Base-by-base conservation (phyloP, 2,329 filamentous ascomycete genomes). In the Sclerotinia subarctica region DNA sequence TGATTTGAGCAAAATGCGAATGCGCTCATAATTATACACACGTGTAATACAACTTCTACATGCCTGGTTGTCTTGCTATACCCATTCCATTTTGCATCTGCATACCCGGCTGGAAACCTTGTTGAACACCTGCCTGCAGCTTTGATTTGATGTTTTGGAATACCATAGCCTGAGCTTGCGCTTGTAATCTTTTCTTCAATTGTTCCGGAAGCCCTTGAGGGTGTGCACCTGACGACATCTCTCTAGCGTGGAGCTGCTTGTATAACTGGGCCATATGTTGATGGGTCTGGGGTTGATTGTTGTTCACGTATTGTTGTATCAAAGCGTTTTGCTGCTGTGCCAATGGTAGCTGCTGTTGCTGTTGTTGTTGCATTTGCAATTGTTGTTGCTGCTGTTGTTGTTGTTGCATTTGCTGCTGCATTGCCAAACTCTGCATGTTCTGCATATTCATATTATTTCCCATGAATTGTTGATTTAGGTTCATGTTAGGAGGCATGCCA, bases 1-100 rank as follows among this genome's bases (percentile, higher is more conserved):
- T 13, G 26, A 2, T 19, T 51, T 11, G 32, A n/a, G 29, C 13
- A 10, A 26, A 51, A 51, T 6, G 15, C 2, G 8, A 62, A 32
- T 26, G 5, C 26, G 32, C 46, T n/a, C 59, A 38, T 63, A 60
- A 26, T 38, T 51, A 26, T 38, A 63, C 32, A 63, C 7, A 10
- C 32, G 8, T 51, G 51, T 5, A 32, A 51, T 52, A 51, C 24
- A 49, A 17, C 46, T 29, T 10, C 52, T 65, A 70, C 62, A 68
- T 66, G 17, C 69, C 66, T 44, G 64, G 60, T 46, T 32, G 66
- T 58, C 69, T 68, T 62, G 69, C 73, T 73, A 75, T 75, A 10
- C 70, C 71, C 73, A 75, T 75, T 3, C 74, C 74, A 68, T 76
- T 74, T 44, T 71, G 73, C 72, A 76, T 74, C 15, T 72, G 66